These are phyloP conservation scores for Coniferiporia weirii DNA, from an alignment of 1,284 basidiomycete species.

Conservation along the genomic window DNA sequence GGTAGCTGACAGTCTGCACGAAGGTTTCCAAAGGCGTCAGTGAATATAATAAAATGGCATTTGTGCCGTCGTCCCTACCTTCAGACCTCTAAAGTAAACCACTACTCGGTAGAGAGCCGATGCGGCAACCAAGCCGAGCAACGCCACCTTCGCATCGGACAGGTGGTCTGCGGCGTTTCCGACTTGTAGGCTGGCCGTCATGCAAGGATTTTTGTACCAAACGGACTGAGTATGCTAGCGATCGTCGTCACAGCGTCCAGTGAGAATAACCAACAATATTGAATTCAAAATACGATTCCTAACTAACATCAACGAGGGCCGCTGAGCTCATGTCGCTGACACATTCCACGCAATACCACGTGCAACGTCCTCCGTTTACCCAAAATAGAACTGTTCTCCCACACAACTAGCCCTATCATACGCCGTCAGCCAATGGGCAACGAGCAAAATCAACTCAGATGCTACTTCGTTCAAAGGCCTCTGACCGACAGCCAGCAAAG, in stretches of 20 bases:
- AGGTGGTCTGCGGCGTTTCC: neutral
- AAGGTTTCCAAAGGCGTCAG: neutral
- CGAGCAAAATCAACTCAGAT: no score
- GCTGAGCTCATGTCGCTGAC: neutral
- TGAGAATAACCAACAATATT: no score
- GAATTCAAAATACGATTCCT: no score
- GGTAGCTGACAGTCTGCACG: neutral
- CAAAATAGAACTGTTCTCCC: no score
- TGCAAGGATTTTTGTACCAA: neutral
- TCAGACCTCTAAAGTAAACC: neutral
- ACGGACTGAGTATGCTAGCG: no score
- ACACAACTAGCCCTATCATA: no score
- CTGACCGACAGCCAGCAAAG: no score
- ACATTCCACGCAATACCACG: no score
- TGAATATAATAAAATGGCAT: neutral
- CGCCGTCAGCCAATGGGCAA: no score
- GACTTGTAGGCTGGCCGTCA: neutral
- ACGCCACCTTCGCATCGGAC: neutral
- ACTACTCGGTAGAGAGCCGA: neutral
- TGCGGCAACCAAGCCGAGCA: neutral
- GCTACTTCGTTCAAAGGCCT: no score
- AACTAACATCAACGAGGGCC: neutral
- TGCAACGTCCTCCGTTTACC: no score
- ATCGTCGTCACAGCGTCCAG: no score
- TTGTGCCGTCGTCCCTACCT: neutral